Evolutionary conservation across 2,329 filamentous ascomycete species (phyloP).

Genomic region (Fusarium brevicatenulatum): DNA sequence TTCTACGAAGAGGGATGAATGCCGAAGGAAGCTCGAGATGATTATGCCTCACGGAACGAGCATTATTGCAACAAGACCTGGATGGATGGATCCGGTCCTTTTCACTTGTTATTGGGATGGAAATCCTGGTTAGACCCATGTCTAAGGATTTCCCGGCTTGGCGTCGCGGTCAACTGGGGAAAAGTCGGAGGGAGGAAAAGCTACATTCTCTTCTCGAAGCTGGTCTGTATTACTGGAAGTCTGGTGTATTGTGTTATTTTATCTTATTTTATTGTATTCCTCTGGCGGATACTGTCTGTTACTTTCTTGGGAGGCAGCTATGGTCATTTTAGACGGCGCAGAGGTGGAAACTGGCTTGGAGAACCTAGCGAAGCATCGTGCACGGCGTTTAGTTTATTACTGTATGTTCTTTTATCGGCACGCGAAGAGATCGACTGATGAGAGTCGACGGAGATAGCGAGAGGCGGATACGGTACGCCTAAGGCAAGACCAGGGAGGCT

Average conservation of each 20-base stretch:
- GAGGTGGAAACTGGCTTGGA: slow-evolving; percentile 31
- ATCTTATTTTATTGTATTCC: background rate
- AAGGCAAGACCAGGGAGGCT: slow-evolving; percentile 16
- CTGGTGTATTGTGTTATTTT: slow-evolving; percentile 8
- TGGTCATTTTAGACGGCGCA: slow-evolving; percentile 37
- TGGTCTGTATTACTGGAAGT: slow-evolving; percentile 35
- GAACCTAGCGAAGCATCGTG: slow-evolving; percentile 37
- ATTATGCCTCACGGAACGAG: slow-evolving; percentile 19
- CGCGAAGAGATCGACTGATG: slow-evolving; percentile 8
- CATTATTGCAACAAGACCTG: slow-evolving; percentile 23
- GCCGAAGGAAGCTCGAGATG: background rate
- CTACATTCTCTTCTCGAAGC: slow-evolving; percentile 35
- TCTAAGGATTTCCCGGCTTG: slow-evolving; percentile 31
- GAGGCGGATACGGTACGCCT: background rate
- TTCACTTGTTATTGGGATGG: slow-evolving; percentile 11
- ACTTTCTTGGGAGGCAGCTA: slow-evolving; percentile 1
- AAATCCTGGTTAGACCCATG: background rate
- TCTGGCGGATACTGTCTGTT: slow-evolving; percentile 9
- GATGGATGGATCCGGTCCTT: slow-evolving; percentile 12
- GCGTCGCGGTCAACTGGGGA: slow-evolving; percentile 32
- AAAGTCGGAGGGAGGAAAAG: slow-evolving; percentile 21
- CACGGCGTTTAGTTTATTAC: slow-evolving; percentile 28
- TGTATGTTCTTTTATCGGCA: background rate
- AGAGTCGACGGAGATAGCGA: slow-evolving; percentile 12
- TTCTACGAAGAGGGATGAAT: slow-evolving; percentile 13